phyloP scores from a whole-genome alignment of 2,329 filamentous ascomycete species.

The Clonostachys chloroleuca region DNA sequence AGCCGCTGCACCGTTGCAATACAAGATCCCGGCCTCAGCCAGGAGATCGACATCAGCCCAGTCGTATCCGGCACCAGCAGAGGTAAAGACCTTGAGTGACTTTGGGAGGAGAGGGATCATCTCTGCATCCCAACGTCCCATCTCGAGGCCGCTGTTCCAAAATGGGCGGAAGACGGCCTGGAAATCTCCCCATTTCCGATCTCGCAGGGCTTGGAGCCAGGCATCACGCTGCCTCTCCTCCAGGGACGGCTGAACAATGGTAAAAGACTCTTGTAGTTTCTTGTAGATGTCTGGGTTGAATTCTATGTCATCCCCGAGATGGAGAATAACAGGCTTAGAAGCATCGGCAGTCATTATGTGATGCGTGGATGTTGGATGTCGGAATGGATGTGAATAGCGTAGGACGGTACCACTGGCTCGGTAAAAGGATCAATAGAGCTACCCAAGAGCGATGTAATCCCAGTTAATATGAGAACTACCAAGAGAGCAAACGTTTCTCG shows the following conservation, averaged over 20 bases:
- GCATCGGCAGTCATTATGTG: too few species aligned
- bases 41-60: conserved; percentile 49
- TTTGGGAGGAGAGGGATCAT: conserved; percentile 48
- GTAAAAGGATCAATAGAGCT: too few species aligned
- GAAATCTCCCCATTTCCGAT: conserved; percentile 35
- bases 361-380: too few species aligned
- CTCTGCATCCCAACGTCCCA: conserved; percentile 59
- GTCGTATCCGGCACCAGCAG: conserved; percentile 59
- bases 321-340: conserved; percentile 18
- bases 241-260: conserved; percentile 24
- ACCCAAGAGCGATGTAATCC: too few species aligned
- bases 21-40: conserved; percentile 37
- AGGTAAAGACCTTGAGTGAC: conserved; percentile 53
- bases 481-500: too few species aligned
- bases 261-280: conserved; percentile 18
- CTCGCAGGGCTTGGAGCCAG: conserved; percentile 28
- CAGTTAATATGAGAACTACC: too few species aligned
- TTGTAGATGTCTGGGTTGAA: conserved; percentile 21
- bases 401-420: too few species aligned
- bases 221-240: conserved; percentile 29
- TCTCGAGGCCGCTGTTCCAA: conserved; percentile 61
- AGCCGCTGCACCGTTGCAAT: conserved; percentile 58
- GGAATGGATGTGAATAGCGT: too few species aligned
- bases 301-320: conserved; percentile 21
- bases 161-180: conserved; percentile 49